Conservation (phyloP, 2,329 filamentous ascomycete genomes). For the Paecilomyces formosus region DNA sequence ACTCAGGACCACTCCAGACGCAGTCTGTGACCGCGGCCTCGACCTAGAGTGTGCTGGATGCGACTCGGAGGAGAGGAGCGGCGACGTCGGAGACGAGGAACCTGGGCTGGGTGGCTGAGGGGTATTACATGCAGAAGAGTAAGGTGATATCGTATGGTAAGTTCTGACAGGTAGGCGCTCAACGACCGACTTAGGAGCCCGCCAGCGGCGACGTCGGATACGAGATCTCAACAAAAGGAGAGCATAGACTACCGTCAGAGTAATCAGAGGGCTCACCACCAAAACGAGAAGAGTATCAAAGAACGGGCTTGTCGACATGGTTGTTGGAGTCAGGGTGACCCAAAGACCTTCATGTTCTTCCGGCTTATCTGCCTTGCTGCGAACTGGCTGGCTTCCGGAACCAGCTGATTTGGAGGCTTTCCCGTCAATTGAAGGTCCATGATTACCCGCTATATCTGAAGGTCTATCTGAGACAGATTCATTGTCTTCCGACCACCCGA, state of each 20-base stretch:
- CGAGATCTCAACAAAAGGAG: conserved; percentile 79
- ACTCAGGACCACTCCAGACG: conserved; percentile 20
- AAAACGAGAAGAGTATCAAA: conserved; percentile 94
- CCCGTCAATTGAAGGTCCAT: conserved; percentile 3
- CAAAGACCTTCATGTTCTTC: conserved; percentile 70
- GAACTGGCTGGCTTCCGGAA: conserved; percentile 5
- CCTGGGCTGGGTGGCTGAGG: conserved; percentile 56
- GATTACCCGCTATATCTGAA: background rate
- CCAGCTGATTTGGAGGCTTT: conserved; percentile 9
- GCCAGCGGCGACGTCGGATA: conserved; percentile 83
- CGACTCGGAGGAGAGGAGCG: conserved; percentile 51
- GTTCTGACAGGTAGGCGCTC: conserved; percentile 91
- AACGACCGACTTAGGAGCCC: conserved; percentile 94
- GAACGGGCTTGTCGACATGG: conserved; percentile 80
- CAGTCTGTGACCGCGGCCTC: conserved; percentile 32
- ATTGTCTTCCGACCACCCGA: conserved; percentile 19
- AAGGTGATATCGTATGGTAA: conserved; percentile 73
- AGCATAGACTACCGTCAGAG: conserved; percentile 85
- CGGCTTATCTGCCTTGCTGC: conserved; percentile 22
- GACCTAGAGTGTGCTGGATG: conserved; percentile 20
- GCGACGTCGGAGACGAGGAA: conserved; percentile 66
- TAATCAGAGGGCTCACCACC: conserved; percentile 90
- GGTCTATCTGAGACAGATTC: conserved; percentile 6
- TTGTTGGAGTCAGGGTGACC: conserved; percentile 93
- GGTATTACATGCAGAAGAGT: conserved; percentile 49